Evolutionary conservation across 129 eudicot species (phyloP).

Genomic region (Lactuca saligna): DNA sequence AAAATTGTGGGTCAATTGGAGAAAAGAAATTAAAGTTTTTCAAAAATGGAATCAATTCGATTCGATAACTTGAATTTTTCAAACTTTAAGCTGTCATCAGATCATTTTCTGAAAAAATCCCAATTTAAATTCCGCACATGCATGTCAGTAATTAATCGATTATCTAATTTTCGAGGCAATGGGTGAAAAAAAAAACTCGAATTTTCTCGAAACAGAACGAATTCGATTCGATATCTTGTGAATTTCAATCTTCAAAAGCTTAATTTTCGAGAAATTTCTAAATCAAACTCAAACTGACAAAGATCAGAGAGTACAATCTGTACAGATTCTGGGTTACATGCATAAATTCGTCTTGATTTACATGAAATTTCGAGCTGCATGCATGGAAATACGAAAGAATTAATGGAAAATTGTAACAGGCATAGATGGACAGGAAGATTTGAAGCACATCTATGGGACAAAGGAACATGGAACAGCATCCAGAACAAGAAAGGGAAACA

Average conservation of each 20-base stretch:
- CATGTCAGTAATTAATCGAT: slow-evolving; percentile 28
- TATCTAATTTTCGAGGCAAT: neutral
- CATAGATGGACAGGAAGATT: slow-evolving; percentile 90
- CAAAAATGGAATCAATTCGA: neutral
- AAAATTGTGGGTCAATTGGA: neutral
- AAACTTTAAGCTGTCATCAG: slow-evolving; percentile 1
- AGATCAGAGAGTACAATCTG: slow-evolving; percentile 15
- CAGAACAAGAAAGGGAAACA: slow-evolving; percentile 92
- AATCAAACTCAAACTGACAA: neutral
- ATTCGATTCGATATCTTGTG: neutral
- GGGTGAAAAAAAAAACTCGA: neutral
- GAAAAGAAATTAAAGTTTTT: neutral
- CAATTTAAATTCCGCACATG: slow-evolving; percentile 24
- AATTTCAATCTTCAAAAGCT: slow-evolving; percentile 5
- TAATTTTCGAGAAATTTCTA: neutral
- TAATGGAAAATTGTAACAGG: slow-evolving; percentile 37
- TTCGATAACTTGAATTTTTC: neutral
- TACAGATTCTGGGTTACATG: slow-evolving; percentile 18
- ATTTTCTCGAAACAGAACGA: neutral
- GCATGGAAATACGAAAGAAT: slow-evolving; percentile 27
- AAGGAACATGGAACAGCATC: slow-evolving; percentile 74
- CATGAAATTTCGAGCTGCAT: slow-evolving; percentile 25
- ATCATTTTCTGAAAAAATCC: slow-evolving; percentile 16
- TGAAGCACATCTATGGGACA: slow-evolving; percentile 99
- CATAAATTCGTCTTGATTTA: slow-evolving; percentile 6